phyloP scores from a whole-genome alignment of 495 filamentous ascomycete genomes.

The Hypoxylon rickii region DNA sequence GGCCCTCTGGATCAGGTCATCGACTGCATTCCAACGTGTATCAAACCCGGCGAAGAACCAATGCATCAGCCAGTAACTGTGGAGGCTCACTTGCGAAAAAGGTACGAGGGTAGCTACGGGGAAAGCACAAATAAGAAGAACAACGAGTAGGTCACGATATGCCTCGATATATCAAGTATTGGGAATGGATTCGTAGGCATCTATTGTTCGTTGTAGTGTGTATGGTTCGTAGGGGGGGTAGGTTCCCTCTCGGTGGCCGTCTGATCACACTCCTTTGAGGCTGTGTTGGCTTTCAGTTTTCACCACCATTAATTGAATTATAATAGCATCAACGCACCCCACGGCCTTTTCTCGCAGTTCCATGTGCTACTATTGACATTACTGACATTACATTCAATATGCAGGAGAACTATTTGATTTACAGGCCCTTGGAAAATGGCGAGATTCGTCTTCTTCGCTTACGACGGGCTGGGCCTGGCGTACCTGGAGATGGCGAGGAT shows the following conservation, averaged over 20 bases:
- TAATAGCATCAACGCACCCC: too few relatives aligned
- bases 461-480: background rate
- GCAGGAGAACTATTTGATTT: background rate
- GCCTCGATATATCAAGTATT: too few relatives aligned
- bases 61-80: slow-evolving; percentile 39
- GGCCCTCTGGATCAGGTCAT: slow-evolving; percentile 43
- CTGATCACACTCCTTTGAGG: background rate
- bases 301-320: too few relatives aligned
- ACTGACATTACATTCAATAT: too few relatives aligned
- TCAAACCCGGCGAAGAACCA: slow-evolving; percentile 36
- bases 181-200: too few relatives aligned
- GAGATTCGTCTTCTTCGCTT: background rate
- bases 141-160: too few relatives aligned
- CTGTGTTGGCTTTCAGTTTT: too few relatives aligned
- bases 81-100: slow-evolving; percentile 44
- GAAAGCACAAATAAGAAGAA: too few relatives aligned
- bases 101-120: slow-evolving; percentile 41
- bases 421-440: background rate
- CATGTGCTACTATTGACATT: too few relatives aligned
- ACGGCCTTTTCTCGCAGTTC: too few relatives aligned
- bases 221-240: background rate
- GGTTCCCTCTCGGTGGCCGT: background rate
- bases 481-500: background rate
- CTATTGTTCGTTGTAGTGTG: background rate
- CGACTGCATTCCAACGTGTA: slow-evolving; percentile 42